A percentile compares a stretch with the other conserved stretches of the same genome.
Evolutionary conservation across 495 filamentous ascomycete genomes (phyloP).

Genomic region (Aspergillus conjunctus): DNA sequence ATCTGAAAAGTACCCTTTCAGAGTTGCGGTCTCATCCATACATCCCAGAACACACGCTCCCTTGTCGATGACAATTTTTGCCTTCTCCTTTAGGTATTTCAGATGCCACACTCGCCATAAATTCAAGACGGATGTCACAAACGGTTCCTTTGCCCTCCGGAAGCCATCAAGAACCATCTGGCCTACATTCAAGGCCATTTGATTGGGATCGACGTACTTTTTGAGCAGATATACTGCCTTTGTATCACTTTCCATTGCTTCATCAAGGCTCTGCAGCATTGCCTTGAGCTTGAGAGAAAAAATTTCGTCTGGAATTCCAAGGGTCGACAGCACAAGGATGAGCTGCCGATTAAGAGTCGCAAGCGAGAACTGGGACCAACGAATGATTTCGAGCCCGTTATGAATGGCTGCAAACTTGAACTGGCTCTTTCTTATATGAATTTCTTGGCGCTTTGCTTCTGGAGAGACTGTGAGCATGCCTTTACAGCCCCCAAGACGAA

Average conservation of each 20-base stretch:
- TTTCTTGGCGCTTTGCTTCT: constrained; percentile 58
- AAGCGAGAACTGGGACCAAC: constrained; percentile 69
- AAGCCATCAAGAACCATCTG: constrained; percentile 80
- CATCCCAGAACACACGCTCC: constrained; percentile 90
- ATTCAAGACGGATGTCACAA: constrained; percentile 70
- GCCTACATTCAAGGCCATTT: constrained; percentile 72
- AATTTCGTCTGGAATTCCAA: constrained; percentile 68
- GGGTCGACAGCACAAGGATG: constrained; percentile 76
- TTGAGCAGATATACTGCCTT: constrained; percentile 67
- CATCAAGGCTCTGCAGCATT: constrained; percentile 65
- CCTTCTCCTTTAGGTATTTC: constrained; percentile 89
- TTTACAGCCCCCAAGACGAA: constrained; percentile 89
- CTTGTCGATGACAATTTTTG: constrained; percentile 75
- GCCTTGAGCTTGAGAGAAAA: constrained; percentile 67
- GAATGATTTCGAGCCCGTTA: constrained; percentile 79
- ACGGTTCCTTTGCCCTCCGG: constrained; percentile 74
- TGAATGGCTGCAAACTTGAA: constrained; percentile 79
- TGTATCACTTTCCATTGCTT: constrained; percentile 64
- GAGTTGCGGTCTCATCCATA: constrained; percentile 76
- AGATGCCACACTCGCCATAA: constrained; percentile 83
- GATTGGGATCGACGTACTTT: constrained; percentile 82
- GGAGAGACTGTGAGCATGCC: constrained; percentile 77
- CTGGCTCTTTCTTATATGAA: constrained; percentile 80
- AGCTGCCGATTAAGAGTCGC: constrained; percentile 88
- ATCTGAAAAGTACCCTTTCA: constrained; percentile 66